Evolutionary conservation across 2,329 filamentous ascomycete species (phyloP), one percentile per base, ranked within the genome.

Genomic region (Ophiocordyceps unilateralis): DNA sequence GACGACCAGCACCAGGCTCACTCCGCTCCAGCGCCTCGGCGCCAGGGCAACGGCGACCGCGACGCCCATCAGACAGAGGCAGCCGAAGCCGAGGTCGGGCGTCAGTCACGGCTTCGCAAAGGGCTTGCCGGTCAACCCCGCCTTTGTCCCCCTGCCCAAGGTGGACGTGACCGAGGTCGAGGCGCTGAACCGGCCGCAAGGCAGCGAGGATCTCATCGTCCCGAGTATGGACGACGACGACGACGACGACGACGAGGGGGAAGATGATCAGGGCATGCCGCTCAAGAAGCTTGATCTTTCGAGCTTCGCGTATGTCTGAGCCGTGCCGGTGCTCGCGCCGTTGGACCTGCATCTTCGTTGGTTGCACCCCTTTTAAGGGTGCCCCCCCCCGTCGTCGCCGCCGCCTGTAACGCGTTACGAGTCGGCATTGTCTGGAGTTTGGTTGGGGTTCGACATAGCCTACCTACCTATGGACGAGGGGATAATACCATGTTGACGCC

Each of bases 121-220:
- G 10, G 58, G 57, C 8, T 46, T 68, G 3, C 63, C 67, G 1
- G 56, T 71, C 32, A 72, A 77, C 47, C 69, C 73, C 3, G 62
- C 70, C 0, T 71, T 72, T 49, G 63, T 76, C 6, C 70, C 72
- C 0, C 57, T 76, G 9, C 72, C 73, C 1, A 69, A 65, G 44
- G 70, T 72, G 2, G 69, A 75, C 47, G 46, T 73, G 22, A 60
- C 59, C 8, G 72, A 76, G 49, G 62, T 76, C 4, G 68, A 68
- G 49, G 67, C 69, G 2, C 53, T 76, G 37, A 70, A 74, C 49
- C 53, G 51, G 42, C 46, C 60, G 15, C 54, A 54, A 41, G 73
- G 74, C 14, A 77, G 73, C 50, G 74, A 78, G 52, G 74, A 78
- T 44, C 63, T 72, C 43, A 66, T 77, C 47, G 56, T 28, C 17